These are phyloP conservation scores for Hyaloperonospora arabidopsidis DNA, from an alignment of 352 stramenopile species.

Conservation along the genomic window DNA sequence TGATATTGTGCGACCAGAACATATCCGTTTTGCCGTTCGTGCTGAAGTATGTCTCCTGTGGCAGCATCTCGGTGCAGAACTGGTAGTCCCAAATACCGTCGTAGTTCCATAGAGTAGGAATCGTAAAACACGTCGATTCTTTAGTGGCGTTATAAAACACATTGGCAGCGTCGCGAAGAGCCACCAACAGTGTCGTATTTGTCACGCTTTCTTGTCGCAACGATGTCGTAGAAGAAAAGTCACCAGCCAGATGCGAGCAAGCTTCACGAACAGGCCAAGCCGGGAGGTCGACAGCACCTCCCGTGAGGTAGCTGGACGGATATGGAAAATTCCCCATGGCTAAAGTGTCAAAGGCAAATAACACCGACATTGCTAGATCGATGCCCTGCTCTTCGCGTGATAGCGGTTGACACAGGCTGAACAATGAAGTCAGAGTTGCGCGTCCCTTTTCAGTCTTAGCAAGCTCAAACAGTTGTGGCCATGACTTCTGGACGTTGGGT, in stretches of 20 bases:
- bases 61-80: constrained; percentile 89
- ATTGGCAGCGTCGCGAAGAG: constrained; percentile 55
- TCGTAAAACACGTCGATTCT: constrained; percentile 61
- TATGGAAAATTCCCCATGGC: constrained; percentile 95
- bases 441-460: constrained; percentile 52
- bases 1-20: constrained; percentile 82
- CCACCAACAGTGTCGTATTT: constrained; percentile 33
- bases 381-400: constrained; percentile 35
- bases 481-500: constrained; percentile 76
- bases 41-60: constrained; percentile 83
- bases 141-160: constrained; percentile 88
- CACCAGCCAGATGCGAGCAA: constrained; percentile 57
- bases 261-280: constrained; percentile 89
- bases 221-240: constrained; percentile 38
- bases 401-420: constrained; percentile 63
- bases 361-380: constrained; percentile 59
- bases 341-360: constrained; percentile 88
- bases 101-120: constrained; percentile 60
- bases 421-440: constrained; percentile 45
- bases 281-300: constrained; percentile 63
- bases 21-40: constrained; percentile 87
- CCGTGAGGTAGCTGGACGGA: constrained; percentile 88
- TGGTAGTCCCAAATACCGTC: constrained; percentile 89
- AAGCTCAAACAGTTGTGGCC: constrained; percentile 65
- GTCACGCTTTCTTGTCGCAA: constrained; percentile 4